Evolutionary conservation across 1,139 yeast genomes (phyloP).

Genomic region (Meyerozyma guilliermondii): DNA sequence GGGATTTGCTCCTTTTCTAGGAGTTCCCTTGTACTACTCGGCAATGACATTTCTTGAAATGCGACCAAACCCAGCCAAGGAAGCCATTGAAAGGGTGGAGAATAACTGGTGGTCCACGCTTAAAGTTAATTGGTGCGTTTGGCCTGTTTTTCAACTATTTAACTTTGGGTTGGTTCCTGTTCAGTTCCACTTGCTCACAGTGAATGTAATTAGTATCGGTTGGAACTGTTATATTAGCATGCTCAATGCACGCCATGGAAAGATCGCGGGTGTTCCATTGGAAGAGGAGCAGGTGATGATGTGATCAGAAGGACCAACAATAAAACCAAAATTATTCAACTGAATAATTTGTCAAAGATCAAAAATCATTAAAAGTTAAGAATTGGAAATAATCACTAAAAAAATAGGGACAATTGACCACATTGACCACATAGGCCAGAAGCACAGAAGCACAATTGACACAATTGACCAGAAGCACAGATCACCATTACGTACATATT

Average conservation of each 20-base stretch:
- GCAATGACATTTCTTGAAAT: constrained; percentile 64
- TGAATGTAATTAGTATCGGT: constrained; percentile 66
- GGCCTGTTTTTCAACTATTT: constrained; percentile 78
- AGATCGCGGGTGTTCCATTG: neutral
- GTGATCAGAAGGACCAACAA: too few relatives aligned
- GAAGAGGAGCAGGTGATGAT: constrained; percentile 1
- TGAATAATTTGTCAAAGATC: too few relatives aligned
- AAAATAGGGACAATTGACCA: too few relatives aligned
- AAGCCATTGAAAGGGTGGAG: constrained; percentile 34
- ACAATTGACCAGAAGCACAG: too few relatives aligned
- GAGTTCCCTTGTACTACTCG: constrained; percentile 61
- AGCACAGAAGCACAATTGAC: too few relatives aligned
- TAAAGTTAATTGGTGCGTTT: constrained; percentile 70
- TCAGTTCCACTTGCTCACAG: constrained; percentile 60
- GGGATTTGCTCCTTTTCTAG: constrained; percentile 69
- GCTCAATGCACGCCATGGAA: neutral
- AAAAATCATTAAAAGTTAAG: too few relatives aligned
- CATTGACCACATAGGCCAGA: too few relatives aligned
- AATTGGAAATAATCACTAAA: too few relatives aligned
- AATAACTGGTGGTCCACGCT: constrained; percentile 59
- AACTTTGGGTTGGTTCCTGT: constrained; percentile 74
- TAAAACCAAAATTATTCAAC: too few relatives aligned
- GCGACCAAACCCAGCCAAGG: constrained; percentile 16
- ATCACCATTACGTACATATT: too few relatives aligned
- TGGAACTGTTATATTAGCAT: constrained; percentile 80